These are phyloP conservation scores for Pleoardoris graminearum DNA, from an alignment of 2,329 filamentous ascomycete genomes.

Conservation along the genomic window DNA sequence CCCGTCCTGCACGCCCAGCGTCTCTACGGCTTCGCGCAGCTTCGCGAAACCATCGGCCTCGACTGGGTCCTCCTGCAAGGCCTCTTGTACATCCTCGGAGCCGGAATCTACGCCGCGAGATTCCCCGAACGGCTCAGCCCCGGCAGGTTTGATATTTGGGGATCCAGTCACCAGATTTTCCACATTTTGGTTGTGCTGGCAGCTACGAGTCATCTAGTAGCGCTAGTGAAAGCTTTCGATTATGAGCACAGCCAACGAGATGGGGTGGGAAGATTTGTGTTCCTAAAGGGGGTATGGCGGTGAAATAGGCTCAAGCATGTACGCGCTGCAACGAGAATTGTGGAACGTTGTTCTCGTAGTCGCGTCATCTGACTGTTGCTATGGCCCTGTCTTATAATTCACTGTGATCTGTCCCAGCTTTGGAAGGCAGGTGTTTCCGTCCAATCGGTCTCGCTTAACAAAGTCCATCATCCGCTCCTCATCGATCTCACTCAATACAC, in stretches of 20 bases:
- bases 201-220: slow-evolving; percentile 77
- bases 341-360: no score
- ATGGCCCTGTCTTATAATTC: no score
- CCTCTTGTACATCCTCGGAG: slow-evolving; percentile 80
- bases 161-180: slow-evolving; percentile 94
- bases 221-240: slow-evolving; percentile 83
- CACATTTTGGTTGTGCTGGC: slow-evolving; percentile 86
- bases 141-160: slow-evolving; percentile 84
- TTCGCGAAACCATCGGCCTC: slow-evolving; percentile 76
- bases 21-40: slow-evolving; percentile 66
- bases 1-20: slow-evolving; percentile 77
- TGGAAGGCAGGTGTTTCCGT: not conserved
- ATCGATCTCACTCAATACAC: slow-evolving; percentile 1
- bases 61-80: slow-evolving; percentile 81
- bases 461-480: not conserved
- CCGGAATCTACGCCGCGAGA: slow-evolving; percentile 80
- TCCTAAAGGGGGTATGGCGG: slow-evolving; percentile 17
- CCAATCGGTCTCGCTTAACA: not conserved
- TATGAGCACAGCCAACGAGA: slow-evolving; percentile 65
- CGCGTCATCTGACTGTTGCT: no score
- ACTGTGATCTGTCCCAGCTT: not conserved
- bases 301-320: no score
- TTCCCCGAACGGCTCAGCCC: slow-evolving; percentile 82
- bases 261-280: slow-evolving; percentile 15
- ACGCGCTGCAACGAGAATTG: no score